Evolutionary conservation across 129 eudicot species (phyloP).

Genomic region (Logfia minima): DNA sequence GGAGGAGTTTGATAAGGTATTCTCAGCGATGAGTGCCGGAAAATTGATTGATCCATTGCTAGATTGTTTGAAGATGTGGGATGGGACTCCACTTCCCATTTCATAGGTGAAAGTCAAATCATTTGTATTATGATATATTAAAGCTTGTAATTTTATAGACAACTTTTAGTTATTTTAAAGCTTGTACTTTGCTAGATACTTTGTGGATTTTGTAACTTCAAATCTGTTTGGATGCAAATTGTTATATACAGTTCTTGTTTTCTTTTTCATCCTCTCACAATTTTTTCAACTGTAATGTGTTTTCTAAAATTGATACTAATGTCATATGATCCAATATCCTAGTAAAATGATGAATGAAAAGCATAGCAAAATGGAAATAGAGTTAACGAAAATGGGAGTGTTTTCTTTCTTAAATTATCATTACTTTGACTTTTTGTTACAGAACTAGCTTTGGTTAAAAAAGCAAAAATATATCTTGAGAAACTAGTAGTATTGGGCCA

Average conservation of each 20-base stretch:
- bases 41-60: constrained; percentile 68
- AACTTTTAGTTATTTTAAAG: not conserved
- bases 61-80: constrained; percentile 67
- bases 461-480: too few species aligned
- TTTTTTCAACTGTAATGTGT: not conserved
- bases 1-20: constrained; percentile 65
- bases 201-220: constrained; percentile 17
- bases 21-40: constrained; percentile 54
- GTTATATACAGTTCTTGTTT: constrained; percentile 10
- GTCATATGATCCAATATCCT: too few species aligned
- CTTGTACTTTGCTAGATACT: constrained; percentile 6
- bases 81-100: constrained; percentile 73
- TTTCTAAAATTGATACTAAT: not conserved
- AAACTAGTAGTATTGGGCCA: too few species aligned
- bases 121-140: not conserved
- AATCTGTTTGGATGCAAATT: constrained; percentile 9
- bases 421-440: too few species aligned
- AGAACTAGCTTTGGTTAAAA: too few species aligned
- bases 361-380: not conserved
- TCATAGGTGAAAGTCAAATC: constrained; percentile 17
- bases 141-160: not conserved
- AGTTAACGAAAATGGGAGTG: too few species aligned
- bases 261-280: not conserved
- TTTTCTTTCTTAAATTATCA: too few species aligned
- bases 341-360: too few species aligned